phyloP scores from a whole-genome alignment of 257 asterid genomes.

The Ophiorrhiza pumila region DNA sequence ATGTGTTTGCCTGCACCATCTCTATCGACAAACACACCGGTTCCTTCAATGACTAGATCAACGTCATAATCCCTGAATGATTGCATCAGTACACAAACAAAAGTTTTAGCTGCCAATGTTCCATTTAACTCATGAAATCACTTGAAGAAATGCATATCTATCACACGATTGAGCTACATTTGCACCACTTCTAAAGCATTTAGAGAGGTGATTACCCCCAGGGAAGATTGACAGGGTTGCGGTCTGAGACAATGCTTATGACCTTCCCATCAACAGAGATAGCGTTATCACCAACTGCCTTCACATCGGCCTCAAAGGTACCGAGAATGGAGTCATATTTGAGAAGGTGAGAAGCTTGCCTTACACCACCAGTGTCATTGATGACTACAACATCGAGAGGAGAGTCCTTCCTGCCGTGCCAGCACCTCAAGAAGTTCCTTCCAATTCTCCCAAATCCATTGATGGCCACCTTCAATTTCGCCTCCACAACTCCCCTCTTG shows the following conservation, averaged over 20 bases:
- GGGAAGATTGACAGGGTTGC: constrained; percentile 38
- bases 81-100: background rate
- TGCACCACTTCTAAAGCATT: background rate
- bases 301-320: constrained; percentile 80
- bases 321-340: constrained; percentile 97
- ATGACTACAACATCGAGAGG: constrained; percentile 80
- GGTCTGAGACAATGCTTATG: constrained; percentile 29
- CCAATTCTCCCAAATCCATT: constrained; percentile 94
- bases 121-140: background rate
- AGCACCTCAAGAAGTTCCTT: constrained; percentile 88
- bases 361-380: constrained; percentile 96
- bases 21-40: constrained; percentile 92
- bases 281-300: constrained; percentile 62
- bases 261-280: constrained; percentile 53
- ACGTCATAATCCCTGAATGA: constrained; percentile 62
- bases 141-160: background rate
- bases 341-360: constrained; percentile 96
- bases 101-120: background rate
- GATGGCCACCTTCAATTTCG: constrained; percentile 84
- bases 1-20: constrained; percentile 95
- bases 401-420: constrained; percentile 94
- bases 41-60: constrained; percentile 90
- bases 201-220: constrained; percentile 29
- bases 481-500: constrained; percentile 71
- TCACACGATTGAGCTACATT: background rate